phyloP scores from a whole-genome alignment of 306 rosid genomes.

The Carpinus viminea region DNA sequence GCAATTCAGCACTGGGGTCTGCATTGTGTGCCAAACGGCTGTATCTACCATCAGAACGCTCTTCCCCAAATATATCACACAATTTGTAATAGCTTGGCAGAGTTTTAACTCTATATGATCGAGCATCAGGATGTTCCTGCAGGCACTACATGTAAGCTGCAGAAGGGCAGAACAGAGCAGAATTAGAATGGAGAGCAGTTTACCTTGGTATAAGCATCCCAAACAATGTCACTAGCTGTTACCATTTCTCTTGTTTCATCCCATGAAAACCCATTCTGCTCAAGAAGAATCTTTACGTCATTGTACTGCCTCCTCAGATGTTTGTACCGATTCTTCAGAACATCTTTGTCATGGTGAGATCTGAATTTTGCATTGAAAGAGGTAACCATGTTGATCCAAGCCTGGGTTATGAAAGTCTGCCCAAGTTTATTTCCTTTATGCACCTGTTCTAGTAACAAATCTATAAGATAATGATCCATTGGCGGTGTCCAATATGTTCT shows the following conservation, averaged over 20 bases:
- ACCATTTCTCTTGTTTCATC: constrained; percentile 75
- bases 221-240: constrained; percentile 52
- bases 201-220: constrained; percentile 76
- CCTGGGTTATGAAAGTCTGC: constrained; percentile 64
- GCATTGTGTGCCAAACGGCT: constrained; percentile 48
- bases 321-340: constrained; percentile 72
- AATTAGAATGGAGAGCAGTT: constrained; percentile 19
- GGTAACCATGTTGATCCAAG: constrained; percentile 66
- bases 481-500: constrained; percentile 83
- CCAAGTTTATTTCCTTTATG: constrained; percentile 65
- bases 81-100: constrained; percentile 64
- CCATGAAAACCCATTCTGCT: constrained; percentile 64
- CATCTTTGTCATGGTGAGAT: constrained; percentile 68
- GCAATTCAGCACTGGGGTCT: constrained; percentile 38
- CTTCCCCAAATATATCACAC: constrained; percentile 64
- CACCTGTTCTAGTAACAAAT: constrained; percentile 65
- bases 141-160: constrained; percentile 33
- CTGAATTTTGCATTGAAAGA: constrained; percentile 60
- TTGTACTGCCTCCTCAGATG: constrained; percentile 66
- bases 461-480: constrained; percentile 68
- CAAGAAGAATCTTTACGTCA: constrained; percentile 60
- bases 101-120: constrained; percentile 74
- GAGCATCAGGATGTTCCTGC: constrained; percentile 78
- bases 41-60: constrained; percentile 52
- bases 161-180: constrained; percentile 26